Evolutionary conservation across 441 rosid species (phyloP).

Genomic region (Croton laevigatus): DNA sequence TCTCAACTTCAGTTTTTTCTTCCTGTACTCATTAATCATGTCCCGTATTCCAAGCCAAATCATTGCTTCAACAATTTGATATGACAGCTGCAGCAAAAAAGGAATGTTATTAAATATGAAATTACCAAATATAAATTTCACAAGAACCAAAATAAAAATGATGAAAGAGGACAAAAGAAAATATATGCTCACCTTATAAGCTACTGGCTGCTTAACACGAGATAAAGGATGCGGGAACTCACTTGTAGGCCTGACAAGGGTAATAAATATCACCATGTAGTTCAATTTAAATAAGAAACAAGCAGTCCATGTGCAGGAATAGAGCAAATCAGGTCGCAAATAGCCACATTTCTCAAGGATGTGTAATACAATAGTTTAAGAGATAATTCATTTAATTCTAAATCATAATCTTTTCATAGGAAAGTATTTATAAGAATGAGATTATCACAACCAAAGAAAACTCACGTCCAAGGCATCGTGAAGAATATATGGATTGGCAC

Average conservation of each 20-base stretch:
- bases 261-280: conserved; percentile 26
- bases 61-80: conserved; percentile 93
- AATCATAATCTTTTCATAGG: not conserved
- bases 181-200: conserved; percentile 55
- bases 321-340: not conserved
- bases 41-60: conserved; percentile 99
- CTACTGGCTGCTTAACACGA: conserved; percentile 94
- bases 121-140: not conserved
- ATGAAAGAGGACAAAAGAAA: not conserved
- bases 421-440: not conserved
- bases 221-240: conserved; percentile 99
- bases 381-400: not conserved
- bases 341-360: not conserved
- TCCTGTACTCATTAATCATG: conserved; percentile 92
- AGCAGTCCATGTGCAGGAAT: not conserved
- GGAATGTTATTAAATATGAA: not conserved
- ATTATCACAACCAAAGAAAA: conserved; percentile 30
- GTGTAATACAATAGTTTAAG: not conserved
- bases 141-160: not conserved
- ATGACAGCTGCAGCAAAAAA: conserved; percentile 63
- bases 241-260: conserved; percentile 73
- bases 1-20: conserved; percentile 81
- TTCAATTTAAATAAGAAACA: conserved; percentile 4
- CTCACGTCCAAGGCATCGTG: conserved; percentile 99
- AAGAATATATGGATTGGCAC: conserved; percentile 93